Conservation (phyloP, 2,329 filamentous ascomycete species). For the Purpureocillium lavendulum region DNA sequence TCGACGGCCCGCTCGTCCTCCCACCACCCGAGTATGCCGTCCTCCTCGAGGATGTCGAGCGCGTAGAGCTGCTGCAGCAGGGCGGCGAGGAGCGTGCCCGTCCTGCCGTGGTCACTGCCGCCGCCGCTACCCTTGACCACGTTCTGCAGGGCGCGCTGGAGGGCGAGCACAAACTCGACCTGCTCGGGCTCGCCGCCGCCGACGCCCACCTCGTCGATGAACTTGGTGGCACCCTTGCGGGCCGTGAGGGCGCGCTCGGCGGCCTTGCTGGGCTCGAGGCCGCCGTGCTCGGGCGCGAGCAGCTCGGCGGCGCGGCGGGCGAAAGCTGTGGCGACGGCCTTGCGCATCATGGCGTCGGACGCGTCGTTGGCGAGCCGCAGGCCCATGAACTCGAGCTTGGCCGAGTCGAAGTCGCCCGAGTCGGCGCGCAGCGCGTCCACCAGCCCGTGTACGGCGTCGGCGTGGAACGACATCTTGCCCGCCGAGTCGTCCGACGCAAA, state of each 20-base stretch:
- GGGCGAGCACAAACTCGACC: conserved; percentile 71
- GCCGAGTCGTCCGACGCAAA: conserved; percentile 67
- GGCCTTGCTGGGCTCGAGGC: conserved; percentile 53
- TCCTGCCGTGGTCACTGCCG: conserved; percentile 16
- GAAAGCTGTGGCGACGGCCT: conserved; percentile 78
- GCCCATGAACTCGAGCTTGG: conserved; percentile 85
- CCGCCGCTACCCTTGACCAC: conserved; percentile 38
- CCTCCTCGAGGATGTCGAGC: conserved; percentile 78
- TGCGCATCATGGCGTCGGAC: conserved; percentile 79
- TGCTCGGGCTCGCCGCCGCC: conserved; percentile 67
- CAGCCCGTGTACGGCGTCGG: conserved; percentile 80
- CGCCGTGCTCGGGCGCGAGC: conserved; percentile 38
- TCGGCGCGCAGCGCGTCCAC: conserved; percentile 74
- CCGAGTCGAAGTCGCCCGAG: conserved; percentile 68
- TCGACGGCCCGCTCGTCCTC: conserved; percentile 58
- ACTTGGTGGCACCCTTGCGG: conserved; percentile 43
- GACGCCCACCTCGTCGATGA: conserved; percentile 52
- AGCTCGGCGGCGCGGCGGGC: conserved; percentile 73
- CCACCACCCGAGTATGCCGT: conserved; percentile 88
- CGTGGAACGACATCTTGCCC: conserved; percentile 57
- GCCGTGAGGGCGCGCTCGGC: conserved; percentile 52
- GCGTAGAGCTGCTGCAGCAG: conserved; percentile 79
- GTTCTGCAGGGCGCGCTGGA: conserved; percentile 72
- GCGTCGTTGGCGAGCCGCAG: conserved; percentile 88
- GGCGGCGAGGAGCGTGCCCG: conserved; percentile 62